Conservation (phyloP, 768 basidiomycete species). For the Chalciporus pseudorubinellus region DNA sequence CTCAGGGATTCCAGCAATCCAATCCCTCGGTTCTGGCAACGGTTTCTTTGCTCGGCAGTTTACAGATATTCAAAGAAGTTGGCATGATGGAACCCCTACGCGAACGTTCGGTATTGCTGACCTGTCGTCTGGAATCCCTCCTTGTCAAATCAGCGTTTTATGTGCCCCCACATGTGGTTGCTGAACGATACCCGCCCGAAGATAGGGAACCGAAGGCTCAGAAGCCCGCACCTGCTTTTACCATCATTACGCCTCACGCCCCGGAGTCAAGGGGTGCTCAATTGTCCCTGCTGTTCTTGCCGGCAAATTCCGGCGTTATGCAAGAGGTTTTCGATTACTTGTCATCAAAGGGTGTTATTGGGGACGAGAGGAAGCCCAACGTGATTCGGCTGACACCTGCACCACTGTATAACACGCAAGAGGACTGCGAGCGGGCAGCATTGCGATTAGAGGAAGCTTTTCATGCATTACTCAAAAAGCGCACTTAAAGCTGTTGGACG, state of each 20-base stretch:
- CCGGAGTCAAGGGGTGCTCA: conserved; percentile 77
- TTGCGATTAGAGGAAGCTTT: conserved; percentile 61
- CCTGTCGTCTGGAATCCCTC: conserved; percentile 64
- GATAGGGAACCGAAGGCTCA: conserved; percentile 15
- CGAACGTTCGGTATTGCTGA: conserved; percentile 67
- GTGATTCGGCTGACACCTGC: conserved; percentile 87
- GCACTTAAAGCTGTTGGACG: conserved; percentile 6
- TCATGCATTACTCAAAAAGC: conserved; percentile 21
- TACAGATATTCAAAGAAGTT: conserved; percentile 74
- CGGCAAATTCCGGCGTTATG: conserved; percentile 61
- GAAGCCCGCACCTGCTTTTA: conserved; percentile 53
- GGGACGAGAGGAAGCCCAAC: conserved; percentile 88
- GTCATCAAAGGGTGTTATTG: conserved; percentile 72
- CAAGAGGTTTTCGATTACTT: conserved; percentile 59
- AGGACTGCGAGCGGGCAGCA: conserved; percentile 74
- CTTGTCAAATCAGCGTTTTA: conserved; percentile 65
- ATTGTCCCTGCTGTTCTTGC: conserved; percentile 80
- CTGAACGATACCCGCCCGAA: conserved; percentile 27
- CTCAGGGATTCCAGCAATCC: conserved; percentile 94
- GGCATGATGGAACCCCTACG: conserved; percentile 73
- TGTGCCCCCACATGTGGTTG: conserved; percentile 41
- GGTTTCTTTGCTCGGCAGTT: conserved; percentile 78
- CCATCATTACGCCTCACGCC: conserved; percentile 85
- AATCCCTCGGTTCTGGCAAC: conserved; percentile 85
- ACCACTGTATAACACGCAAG: conserved; percentile 82